Percentiles rank a stretch among this genome's conserved stretches.
Evolutionary conservation across 2,329 filamentous ascomycete genomes (phyloP).

Genomic region (Exophiala sideris): DNA sequence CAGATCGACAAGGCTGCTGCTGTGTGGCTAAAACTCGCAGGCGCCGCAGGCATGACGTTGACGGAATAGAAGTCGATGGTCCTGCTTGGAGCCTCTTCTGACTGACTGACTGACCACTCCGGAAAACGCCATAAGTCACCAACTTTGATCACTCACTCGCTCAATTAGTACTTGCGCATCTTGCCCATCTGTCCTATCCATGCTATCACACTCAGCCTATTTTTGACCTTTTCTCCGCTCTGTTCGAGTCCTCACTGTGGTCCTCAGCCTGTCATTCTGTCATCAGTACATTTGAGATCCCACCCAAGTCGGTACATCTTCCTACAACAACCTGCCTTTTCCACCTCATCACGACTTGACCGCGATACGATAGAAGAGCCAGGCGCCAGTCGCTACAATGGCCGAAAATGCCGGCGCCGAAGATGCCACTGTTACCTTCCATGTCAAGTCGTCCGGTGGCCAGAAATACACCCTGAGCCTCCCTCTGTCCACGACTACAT

Average conservation of each 20-base stretch:
- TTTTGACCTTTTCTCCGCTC: too few relatives aligned
- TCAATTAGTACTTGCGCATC: neutral
- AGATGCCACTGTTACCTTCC: constrained; percentile 72
- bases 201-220: too few relatives aligned
- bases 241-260: too few relatives aligned
- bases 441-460: constrained; percentile 94
- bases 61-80: constrained; percentile 1
- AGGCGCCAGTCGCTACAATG: constrained; percentile 15
- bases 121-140: neutral
- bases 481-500: constrained; percentile 69
- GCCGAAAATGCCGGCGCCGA: constrained; percentile 24
- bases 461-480: constrained; percentile 81
- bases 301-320: neutral
- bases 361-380: neutral
- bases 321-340: neutral
- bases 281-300: neutral
- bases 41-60: neutral
- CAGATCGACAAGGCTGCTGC: neutral
- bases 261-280: too few relatives aligned
- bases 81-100: neutral
- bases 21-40: neutral
- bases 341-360: neutral
- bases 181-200: neutral
- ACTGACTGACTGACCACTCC: neutral
- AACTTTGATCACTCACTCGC: neutral